Evolutionary conservation across 805 yeast species (phyloP).

Genomic region (Schizosaccharomyces osmophilus): DNA sequence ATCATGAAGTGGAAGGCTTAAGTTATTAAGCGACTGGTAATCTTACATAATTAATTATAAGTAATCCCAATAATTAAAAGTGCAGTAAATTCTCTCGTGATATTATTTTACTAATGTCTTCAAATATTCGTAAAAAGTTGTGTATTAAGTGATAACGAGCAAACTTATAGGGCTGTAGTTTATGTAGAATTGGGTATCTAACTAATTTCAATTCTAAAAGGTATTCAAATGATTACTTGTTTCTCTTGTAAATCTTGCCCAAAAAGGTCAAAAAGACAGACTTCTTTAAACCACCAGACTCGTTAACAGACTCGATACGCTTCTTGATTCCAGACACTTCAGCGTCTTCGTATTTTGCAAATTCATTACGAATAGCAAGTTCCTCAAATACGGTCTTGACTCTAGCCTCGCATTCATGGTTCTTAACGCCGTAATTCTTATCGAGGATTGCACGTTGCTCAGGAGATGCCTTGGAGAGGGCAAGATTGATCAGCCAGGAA

Average conservation of each 20-base stretch:
- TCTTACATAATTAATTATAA: too few relatives aligned
- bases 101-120: too few relatives aligned
- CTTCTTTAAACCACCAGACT: constrained; percentile 75
- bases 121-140: too few relatives aligned
- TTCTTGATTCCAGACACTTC: constrained; percentile 37
- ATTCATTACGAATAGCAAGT: constrained; percentile 43
- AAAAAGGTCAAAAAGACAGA: constrained; percentile 69
- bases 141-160: too few relatives aligned
- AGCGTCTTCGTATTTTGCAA: constrained; percentile 61
- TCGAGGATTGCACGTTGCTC: constrained; percentile 69
- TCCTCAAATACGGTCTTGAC: constrained; percentile 55
- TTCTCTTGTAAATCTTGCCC: constrained; percentile 79
- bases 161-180: too few relatives aligned
- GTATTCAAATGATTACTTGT: constrained; percentile 25
- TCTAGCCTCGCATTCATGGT: constrained; percentile 35
- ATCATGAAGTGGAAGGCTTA: too few relatives aligned
- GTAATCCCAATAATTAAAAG: too few relatives aligned
- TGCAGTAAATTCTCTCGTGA: too few relatives aligned
- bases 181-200: too few relatives aligned
- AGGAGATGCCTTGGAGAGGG: constrained; percentile 49
- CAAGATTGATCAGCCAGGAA: constrained; percentile 90
- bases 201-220: too few relatives aligned
- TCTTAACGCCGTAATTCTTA: constrained; percentile 65
- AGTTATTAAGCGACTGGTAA: too few relatives aligned
- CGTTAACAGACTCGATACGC: constrained; percentile 54